phyloP scores from a whole-genome alignment of 1,139 yeast species.

The Hyphopichia wangnamkhiaoensis region DNA sequence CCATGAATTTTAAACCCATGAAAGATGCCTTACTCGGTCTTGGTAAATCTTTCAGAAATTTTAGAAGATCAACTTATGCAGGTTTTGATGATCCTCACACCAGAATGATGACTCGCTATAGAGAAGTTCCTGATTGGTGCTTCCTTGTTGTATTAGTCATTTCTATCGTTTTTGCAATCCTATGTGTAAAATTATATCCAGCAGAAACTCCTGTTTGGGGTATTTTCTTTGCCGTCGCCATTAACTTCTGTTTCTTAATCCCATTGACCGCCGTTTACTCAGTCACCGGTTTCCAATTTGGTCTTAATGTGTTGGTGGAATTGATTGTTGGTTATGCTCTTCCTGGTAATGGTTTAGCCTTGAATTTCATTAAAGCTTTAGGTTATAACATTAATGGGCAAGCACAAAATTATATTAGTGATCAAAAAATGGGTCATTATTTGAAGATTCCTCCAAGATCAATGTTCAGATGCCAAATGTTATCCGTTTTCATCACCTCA shows the following conservation, averaged over 20 bases:
- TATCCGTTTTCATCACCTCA: constrained; percentile 42
- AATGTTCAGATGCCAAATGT: constrained; percentile 57
- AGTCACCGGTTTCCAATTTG: constrained; percentile 49
- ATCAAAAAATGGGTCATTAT: constrained; percentile 59
- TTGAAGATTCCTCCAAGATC: constrained; percentile 62
- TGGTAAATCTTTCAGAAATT: constrained; percentile 13
- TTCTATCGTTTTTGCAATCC: constrained; percentile 51
- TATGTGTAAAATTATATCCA: constrained; percentile 47
- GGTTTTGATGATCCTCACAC: constrained; percentile 49
- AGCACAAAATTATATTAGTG: constrained; percentile 51
- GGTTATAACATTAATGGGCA: constrained; percentile 59
- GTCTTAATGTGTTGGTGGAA: constrained; percentile 58
- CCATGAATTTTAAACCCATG: constrained; percentile 29
- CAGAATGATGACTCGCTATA: constrained; percentile 53
- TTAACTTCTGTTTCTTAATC: constrained; percentile 55
- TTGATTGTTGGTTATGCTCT: constrained; percentile 57
- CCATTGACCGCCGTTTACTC: constrained; percentile 50
- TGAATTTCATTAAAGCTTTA: constrained; percentile 54
- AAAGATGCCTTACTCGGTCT: constrained; percentile 23
- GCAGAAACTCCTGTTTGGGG: constrained; percentile 59
- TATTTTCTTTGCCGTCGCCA: constrained; percentile 55
- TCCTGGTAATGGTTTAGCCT: constrained; percentile 58
- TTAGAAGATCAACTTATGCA: constrained; percentile 7
- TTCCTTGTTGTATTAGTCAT: constrained; percentile 47
- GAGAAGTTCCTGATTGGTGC: constrained; percentile 68